Evolutionary conservation across 495 filamentous ascomycete species (phyloP).

Genomic region (Neohortaea acidophila): DNA sequence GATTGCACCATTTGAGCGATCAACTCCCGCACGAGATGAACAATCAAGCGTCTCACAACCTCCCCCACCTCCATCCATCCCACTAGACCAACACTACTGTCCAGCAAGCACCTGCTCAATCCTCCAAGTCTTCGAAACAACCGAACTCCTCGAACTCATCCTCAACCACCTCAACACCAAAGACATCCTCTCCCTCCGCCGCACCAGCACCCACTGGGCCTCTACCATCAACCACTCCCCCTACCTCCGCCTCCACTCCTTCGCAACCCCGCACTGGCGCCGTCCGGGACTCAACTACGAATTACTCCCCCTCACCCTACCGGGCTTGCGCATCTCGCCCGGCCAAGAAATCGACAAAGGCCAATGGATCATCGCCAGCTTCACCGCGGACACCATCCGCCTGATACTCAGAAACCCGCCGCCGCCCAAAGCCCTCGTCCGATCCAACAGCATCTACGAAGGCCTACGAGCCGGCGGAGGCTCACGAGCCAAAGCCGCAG

Average conservation of each 20-base stretch:
- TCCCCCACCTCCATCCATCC: neutral
- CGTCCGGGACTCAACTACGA: slow-evolving; percentile 1
- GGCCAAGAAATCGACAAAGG: slow-evolving; percentile 7
- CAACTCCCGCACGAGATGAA: too few relatives aligned
- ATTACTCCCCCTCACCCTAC: slow-evolving; percentile 4
- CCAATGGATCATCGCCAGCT: slow-evolving; percentile 6
- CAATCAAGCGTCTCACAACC: too few relatives aligned
- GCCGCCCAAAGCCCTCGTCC: neutral
- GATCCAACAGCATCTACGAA: slow-evolving; percentile 10
- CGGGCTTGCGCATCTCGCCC: slow-evolving; percentile 6
- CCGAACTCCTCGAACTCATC: slow-evolving; percentile 9
- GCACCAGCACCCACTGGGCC: slow-evolving; percentile 3
- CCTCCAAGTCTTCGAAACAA: slow-evolving; percentile 6
- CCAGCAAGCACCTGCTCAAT: slow-evolving; percentile 3
- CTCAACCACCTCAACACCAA: slow-evolving; percentile 1
- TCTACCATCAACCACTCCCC: slow-evolving; percentile 5
- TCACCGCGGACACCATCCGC: slow-evolving; percentile 8
- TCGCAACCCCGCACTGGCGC: slow-evolving; percentile 3
- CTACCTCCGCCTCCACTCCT: slow-evolving; percentile 11
- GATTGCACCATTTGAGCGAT: too few relatives aligned
- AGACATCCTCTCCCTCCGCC: slow-evolving; percentile 5
- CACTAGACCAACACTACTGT: slow-evolving; percentile 6
- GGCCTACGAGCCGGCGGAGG: slow-evolving; percentile 9
- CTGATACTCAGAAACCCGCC: neutral
- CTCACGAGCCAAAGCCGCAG: neutral